These are phyloP conservation scores for Hyphopichia wangnamkhiaoensis DNA, from an alignment of 1,139 yeast species.

Conservation along the genomic window DNA sequence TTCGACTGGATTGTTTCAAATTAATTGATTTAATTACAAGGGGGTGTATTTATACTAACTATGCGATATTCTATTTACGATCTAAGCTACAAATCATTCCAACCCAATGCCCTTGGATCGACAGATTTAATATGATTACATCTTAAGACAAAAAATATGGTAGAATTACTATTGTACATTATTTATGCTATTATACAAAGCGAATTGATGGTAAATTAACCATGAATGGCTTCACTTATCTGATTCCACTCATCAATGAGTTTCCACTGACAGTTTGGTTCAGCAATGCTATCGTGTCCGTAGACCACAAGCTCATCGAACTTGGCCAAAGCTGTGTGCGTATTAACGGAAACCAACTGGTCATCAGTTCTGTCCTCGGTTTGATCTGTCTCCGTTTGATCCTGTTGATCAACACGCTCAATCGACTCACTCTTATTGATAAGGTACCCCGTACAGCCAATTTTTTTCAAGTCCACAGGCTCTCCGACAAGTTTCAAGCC, in stretches of 20 bases:
- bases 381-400: constrained; percentile 14
- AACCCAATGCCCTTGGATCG: too few species aligned
- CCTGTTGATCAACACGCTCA: constrained; percentile 13
- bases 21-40: too few species aligned
- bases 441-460: constrained; percentile 29
- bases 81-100: too few species aligned
- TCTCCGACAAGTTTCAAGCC: constrained; percentile 42
- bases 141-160: too few species aligned
- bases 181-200: neutral
- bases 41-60: too few species aligned
- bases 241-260: constrained; percentile 37
- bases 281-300: constrained; percentile 41
- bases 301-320: constrained; percentile 32
- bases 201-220: constrained; percentile 7
- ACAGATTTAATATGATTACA: too few species aligned
- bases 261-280: constrained; percentile 33
- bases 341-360: constrained; percentile 16
- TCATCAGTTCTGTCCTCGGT: constrained; percentile 18
- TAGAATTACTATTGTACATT: too few species aligned
- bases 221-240: constrained; percentile 34
- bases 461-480: constrained; percentile 17
- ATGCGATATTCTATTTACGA: too few species aligned
- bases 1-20: too few species aligned
- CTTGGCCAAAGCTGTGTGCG: constrained; percentile 31
- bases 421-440: constrained; percentile 33